Base-by-base conservation (phyloP, 352 stramenopile genomes). In the Halophytophthora batemanensis region DNA sequence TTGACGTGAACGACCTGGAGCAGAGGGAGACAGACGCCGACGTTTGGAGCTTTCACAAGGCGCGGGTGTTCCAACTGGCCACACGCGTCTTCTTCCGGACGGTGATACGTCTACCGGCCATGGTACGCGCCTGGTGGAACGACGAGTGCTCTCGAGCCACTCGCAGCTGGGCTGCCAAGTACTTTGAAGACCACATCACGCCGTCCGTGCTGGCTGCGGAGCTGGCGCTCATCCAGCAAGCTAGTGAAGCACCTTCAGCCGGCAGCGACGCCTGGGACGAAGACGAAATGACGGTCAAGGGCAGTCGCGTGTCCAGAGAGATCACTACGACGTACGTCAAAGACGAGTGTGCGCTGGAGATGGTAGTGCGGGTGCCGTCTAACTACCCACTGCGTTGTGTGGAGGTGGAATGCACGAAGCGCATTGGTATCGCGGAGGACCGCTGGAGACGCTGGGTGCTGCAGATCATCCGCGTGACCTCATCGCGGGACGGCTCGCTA, bases 261-360 rank as follows among this genome's bases (percentile, higher is more conserved):
- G 48, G 14, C 13, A 29, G 45, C 15, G 59, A 75, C 42, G 74
- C 69, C 2, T 92, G 77, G 80, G 80, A 92, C 29, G 65, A 66
- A 14, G 70, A 90, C 58, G 80, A 95, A 48, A 95, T 95, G 77
- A 81, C 71, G 2, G 82, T 94, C n/a, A 88, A 87, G 58, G 86
- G 84, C 11, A 93, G 82, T 63, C 77, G 82, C 33, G 86, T 95
- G 31, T 94, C 82, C 34, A 78, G 86, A 2, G 80, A 96, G 67
- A 95, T 97, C 61, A 90, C 77, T 19, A 93, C 90, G 29, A 92
- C 82, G 17, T 97, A 97, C 64, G 53, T 95, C n/a, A 97, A 97
- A 65, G 89, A 97, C 51, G 90, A 97, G 55, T 97, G 87, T 44
- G 72, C 80, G 6, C 45, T 97, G 17, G 87, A 96, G 69, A 96